Evolutionary conservation across 2,329 filamentous ascomycete species (phyloP).

Genomic region (Phialocephala subalpina): DNA sequence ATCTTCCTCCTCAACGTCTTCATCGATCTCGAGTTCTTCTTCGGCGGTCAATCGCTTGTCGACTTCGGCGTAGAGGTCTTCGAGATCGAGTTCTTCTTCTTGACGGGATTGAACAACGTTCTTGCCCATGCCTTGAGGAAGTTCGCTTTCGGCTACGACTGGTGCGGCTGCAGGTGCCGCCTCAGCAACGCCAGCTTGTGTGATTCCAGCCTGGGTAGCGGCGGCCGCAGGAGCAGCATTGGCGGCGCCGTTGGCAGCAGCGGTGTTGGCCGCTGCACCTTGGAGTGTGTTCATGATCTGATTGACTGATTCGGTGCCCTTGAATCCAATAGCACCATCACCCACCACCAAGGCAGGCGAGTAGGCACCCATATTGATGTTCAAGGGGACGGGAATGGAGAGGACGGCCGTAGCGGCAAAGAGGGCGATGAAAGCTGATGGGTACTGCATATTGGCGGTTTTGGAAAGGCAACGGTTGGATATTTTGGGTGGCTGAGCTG

Average conservation of each 20-base stretch:
- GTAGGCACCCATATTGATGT: slow-evolving; percentile 35
- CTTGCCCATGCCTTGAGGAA: slow-evolving; percentile 25
- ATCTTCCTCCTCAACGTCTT: neutral
- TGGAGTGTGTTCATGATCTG: slow-evolving; percentile 28
- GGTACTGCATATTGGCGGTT: slow-evolving; percentile 27
- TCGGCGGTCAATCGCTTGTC: neutral
- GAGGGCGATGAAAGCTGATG: slow-evolving; percentile 21
- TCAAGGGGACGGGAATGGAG: slow-evolving; percentile 31
- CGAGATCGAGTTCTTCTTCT: slow-evolving; percentile 3
- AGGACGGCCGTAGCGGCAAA: slow-evolving; percentile 24
- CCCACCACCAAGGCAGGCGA: slow-evolving; percentile 36
- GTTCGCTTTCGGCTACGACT: neutral
- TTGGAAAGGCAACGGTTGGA: neutral
- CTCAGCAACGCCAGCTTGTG: neutral
- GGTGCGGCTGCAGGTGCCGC: slow-evolving; percentile 11
- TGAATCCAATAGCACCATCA: slow-evolving; percentile 37
- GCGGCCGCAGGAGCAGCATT: slow-evolving; percentile 9
- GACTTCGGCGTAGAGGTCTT: slow-evolving; percentile 2
- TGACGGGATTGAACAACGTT: slow-evolving; percentile 3
- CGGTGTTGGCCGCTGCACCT: slow-evolving; percentile 10
- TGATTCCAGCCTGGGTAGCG: neutral
- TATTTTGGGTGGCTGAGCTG: neutral
- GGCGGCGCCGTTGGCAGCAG: slow-evolving; percentile 19
- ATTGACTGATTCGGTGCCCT: slow-evolving; percentile 22
- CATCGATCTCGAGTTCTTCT: too few species aligned